Conservation (phyloP, 2,329 filamentous ascomycete genomes). For the Claviceps pusilla region DNA sequence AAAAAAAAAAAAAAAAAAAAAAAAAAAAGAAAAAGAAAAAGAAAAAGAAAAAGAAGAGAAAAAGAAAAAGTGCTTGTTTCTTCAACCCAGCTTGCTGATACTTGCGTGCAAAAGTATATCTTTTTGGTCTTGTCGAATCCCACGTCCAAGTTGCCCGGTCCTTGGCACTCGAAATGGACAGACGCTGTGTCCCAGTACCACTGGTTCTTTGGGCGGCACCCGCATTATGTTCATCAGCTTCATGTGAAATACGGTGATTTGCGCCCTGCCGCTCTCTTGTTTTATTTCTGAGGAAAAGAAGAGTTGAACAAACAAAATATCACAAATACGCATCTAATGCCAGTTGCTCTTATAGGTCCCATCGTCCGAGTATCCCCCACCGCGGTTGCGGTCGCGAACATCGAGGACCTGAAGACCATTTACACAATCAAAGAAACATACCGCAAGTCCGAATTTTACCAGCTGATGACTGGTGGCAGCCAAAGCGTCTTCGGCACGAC, state of each 20-base stretch:
- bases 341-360: slow-evolving; percentile 7
- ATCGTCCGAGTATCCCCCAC: slow-evolving; percentile 13
- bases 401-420: slow-evolving; percentile 17
- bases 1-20: no score
- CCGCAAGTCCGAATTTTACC: slow-evolving; percentile 13
- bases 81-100: background rate
- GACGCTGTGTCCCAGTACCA: slow-evolving; percentile 7
- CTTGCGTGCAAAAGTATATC: background rate
- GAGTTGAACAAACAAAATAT: background rate
- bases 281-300: background rate
- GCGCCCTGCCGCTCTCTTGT: no score
- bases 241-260: slow-evolving; percentile 12
- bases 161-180: slow-evolving; percentile 13
- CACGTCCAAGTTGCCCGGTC: slow-evolving; percentile 10
- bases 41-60: background rate
- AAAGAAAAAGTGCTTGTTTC: background rate
- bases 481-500: slow-evolving; percentile 24
- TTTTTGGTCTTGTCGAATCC: slow-evolving; percentile 2
- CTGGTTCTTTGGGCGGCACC: slow-evolving; percentile 7
- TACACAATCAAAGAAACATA: slow-evolving; percentile 14
- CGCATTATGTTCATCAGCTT: slow-evolving; percentile 10
- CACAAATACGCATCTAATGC: background rate
- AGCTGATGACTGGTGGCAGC: slow-evolving; percentile 7
- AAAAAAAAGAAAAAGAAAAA: background rate
- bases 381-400: slow-evolving; percentile 11